These are phyloP conservation scores for Brassica incana DNA, from an alignment of 345 rosid species.

Conservation along the genomic window DNA sequence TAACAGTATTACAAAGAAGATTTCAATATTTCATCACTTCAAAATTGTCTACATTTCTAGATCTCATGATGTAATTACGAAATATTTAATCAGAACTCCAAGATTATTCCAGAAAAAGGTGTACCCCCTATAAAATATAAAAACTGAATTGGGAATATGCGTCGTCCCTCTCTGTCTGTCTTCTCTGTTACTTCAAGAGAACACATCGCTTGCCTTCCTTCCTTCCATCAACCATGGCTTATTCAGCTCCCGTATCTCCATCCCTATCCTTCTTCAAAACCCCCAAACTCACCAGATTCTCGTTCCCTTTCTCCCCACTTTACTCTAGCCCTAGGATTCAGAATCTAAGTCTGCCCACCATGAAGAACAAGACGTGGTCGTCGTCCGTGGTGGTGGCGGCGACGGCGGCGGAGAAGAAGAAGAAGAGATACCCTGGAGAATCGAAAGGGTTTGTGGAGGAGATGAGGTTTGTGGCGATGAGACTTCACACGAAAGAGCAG, in stretches of 20 bases:
- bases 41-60: no score
- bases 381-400: constrained; percentile 39
- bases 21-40: no score
- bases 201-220: constrained; percentile 27
- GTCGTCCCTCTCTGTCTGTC: not conserved
- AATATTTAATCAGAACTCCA: no score
- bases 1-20: no score
- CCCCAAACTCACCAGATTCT: constrained; percentile 35
- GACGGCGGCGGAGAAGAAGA: constrained; percentile 65
- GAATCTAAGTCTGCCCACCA: constrained; percentile 47
- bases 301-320: constrained; percentile 27
- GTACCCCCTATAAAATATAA: not conserved
- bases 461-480: constrained; percentile 99
- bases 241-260: constrained; percentile 52
- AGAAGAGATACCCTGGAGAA: constrained; percentile 77
- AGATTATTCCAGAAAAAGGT: not conserved
- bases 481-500: constrained; percentile 78
- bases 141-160: not conserved
- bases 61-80: no score
- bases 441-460: constrained; percentile 96
- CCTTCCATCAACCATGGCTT: constrained; percentile 54
- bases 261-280: constrained; percentile 47
- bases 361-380: constrained; percentile 36
- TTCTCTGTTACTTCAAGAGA: constrained; percentile 24
- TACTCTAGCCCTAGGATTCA: constrained; percentile 36